phyloP scores from a whole-genome alignment of 1,139 yeast genomes.

The Hansenula sp. region DNA sequence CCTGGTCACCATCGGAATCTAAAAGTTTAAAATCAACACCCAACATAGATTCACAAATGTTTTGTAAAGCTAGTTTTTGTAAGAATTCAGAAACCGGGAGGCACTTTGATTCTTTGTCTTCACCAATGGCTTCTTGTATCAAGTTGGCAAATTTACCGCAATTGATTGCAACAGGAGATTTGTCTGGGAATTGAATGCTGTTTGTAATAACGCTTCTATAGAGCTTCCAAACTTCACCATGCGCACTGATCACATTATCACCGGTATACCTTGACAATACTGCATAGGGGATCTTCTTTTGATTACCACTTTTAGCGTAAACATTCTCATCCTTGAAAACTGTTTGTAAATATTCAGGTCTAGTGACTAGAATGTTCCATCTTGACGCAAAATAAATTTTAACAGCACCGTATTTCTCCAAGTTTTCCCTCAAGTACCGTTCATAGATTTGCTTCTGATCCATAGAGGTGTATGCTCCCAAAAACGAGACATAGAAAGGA shows the following conservation, averaged over 20 bases:
- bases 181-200: slow-evolving; percentile 50
- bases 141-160: slow-evolving; percentile 26
- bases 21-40: slow-evolving; percentile 45
- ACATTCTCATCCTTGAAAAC: slow-evolving; percentile 46
- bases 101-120: slow-evolving; percentile 6
- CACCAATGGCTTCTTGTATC: slow-evolving; percentile 17
- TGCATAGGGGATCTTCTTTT: slow-evolving; percentile 53
- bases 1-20: slow-evolving; percentile 24
- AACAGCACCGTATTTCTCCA: slow-evolving; percentile 53
- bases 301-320: slow-evolving; percentile 60
- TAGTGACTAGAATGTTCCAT: slow-evolving; percentile 56
- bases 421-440: slow-evolving; percentile 34
- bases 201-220: slow-evolving; percentile 44
- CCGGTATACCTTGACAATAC: slow-evolving; percentile 57
- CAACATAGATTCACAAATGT: slow-evolving; percentile 45
- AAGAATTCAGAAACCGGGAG: slow-evolving; percentile 37
- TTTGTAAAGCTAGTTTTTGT: slow-evolving; percentile 47
- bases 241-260: slow-evolving; percentile 60
- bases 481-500: slow-evolving; percentile 56
- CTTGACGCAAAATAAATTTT: slow-evolving; percentile 59
- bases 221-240: slow-evolving; percentile 49
- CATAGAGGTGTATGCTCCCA: slow-evolving; percentile 39
- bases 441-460: slow-evolving; percentile 50
- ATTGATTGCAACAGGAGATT: slow-evolving; percentile 33
- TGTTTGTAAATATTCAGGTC: slow-evolving; percentile 43